Evolutionary conservation across 345 rosid species (phyloP), one percentile per base, ranked within the genome.

Genomic region (Eucalyptus urophylla): DNA sequence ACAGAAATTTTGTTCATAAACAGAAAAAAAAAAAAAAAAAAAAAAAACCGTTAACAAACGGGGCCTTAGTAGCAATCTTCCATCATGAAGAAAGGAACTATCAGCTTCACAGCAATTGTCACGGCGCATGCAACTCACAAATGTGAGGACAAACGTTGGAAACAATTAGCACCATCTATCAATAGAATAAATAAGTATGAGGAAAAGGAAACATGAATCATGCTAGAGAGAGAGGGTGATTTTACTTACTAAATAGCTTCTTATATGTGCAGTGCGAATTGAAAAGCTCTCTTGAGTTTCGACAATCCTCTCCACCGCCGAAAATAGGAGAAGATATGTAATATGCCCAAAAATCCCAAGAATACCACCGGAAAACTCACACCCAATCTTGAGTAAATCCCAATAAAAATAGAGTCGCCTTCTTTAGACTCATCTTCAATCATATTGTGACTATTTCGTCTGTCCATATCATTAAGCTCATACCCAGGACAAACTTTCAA

Each of bases 101-200:
- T 60, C 69, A 29, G 69, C 0, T 27, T 60, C n/a, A 12, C 16
- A 27, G 31, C 0, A 60, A 60, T 60, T 60, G 69, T 27, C 69
- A 27, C 6, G 16, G 16, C 1, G 2, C 8, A 60, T 60, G 31
- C 69, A 12, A 60, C 0, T 60, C 69, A 60, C 69, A 60, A 60
- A 0, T 0, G 69, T 12, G 69, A 27, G 69, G 69, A 27, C 0
- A 60, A 60, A 27, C 0, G 69, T 1, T 27, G 0, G 31, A 60
- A 60, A 60, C 69, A 27, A 60, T 11, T 60, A 60, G 31, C 69
- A 27, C 1, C 69, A 60, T 60, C 31, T 60, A 12, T 11, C 67
- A 0, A 58, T 2, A 58, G 0, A 58, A 60, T 25, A 60, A 60
- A 6, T 27, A 0, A 60, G 14, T 60, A 1, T 1, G 4, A 60